Evolutionary conservation across 148 eudicot genomes (phyloP).

Genomic region (Rhododendron ovatum): DNA sequence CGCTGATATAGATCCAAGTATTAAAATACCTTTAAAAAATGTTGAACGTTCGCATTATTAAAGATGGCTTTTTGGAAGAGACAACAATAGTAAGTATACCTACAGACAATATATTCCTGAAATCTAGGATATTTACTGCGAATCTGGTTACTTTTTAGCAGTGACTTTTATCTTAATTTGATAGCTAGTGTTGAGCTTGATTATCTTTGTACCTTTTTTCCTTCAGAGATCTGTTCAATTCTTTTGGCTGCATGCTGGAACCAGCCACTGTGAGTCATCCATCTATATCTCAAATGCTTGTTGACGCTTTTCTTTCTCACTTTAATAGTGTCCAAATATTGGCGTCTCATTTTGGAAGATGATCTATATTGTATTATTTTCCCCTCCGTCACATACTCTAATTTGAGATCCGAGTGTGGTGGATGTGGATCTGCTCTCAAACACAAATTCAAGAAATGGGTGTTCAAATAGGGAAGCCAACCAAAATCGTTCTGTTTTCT

Average conservation of each 20-base stretch:
- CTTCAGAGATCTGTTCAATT: conserved; percentile 65
- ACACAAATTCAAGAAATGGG: not conserved
- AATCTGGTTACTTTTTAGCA: not conserved
- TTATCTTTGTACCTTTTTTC: not conserved
- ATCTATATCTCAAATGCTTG: not conserved
- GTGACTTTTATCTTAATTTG: not conserved
- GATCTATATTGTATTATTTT: not conserved
- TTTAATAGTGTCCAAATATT: not conserved
- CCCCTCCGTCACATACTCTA: not conserved
- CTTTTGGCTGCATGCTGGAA: conserved; percentile 75
- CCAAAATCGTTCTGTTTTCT: not conserved
- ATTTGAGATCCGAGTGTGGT: not conserved
- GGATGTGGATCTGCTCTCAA: not conserved
- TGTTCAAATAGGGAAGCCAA: not conserved
- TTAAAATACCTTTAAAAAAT: not conserved
- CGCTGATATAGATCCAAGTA: not conserved
- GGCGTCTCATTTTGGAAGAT: too few relatives aligned
- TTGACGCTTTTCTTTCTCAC: not conserved
- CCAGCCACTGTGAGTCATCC: conserved; percentile 71
- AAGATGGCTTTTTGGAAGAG: not conserved
- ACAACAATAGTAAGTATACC: not conserved
- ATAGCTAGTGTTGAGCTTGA: not conserved
- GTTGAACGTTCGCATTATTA: not conserved
- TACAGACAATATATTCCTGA: not conserved
- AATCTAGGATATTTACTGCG: not conserved